Conservation (phyloP, 2,329 filamentous ascomycete species). For the Penicillium sp. region DNA sequence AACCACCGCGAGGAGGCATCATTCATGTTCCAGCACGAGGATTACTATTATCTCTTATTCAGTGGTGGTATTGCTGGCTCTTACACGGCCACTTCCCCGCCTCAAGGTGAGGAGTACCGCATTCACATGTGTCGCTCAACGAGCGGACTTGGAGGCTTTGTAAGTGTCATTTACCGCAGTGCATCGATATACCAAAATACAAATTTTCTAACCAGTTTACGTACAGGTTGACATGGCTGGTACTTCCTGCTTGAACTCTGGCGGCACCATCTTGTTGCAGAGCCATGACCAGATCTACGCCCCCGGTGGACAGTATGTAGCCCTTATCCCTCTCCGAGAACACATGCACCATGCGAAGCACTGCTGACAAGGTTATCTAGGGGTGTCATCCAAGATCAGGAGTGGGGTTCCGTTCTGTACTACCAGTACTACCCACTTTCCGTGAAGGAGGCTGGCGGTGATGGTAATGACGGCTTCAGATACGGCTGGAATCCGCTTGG, state of each 20-base stretch:
- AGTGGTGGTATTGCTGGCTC: slow-evolving; percentile 59
- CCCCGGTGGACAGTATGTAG: slow-evolving; percentile 64
- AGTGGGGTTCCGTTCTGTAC: slow-evolving; percentile 57
- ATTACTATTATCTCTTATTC: slow-evolving; percentile 65
- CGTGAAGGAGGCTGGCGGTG: slow-evolving; percentile 53
- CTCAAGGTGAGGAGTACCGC: slow-evolving; percentile 61
- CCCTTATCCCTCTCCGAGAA: not conserved
- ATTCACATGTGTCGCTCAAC: slow-evolving; percentile 63
- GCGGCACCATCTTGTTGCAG: slow-evolving; percentile 62
- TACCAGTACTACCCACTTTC: slow-evolving; percentile 57
- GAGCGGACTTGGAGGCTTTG: slow-evolving; percentile 55
- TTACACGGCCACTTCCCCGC: slow-evolving; percentile 54
- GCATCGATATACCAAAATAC: too few species aligned
- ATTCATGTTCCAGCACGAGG: slow-evolving; percentile 56
- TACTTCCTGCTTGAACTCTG: slow-evolving; percentile 53
- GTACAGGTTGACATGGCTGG: slow-evolving; percentile 53
- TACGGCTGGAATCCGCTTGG: slow-evolving; percentile 51
- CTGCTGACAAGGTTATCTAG: slow-evolving; percentile 14
- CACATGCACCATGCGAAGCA: not conserved
- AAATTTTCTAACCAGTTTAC: not conserved
- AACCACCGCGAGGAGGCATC: slow-evolving; percentile 58
- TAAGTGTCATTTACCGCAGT: slow-evolving; percentile 24
- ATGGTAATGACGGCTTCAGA: slow-evolving; percentile 39
- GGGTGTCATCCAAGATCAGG: slow-evolving; percentile 33
- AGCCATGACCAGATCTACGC: slow-evolving; percentile 63